Evolutionary conservation across 179 eudicot species (phyloP), one percentile per base, ranked within the genome.

Genomic region (Amaranthus tricolor): DNA sequence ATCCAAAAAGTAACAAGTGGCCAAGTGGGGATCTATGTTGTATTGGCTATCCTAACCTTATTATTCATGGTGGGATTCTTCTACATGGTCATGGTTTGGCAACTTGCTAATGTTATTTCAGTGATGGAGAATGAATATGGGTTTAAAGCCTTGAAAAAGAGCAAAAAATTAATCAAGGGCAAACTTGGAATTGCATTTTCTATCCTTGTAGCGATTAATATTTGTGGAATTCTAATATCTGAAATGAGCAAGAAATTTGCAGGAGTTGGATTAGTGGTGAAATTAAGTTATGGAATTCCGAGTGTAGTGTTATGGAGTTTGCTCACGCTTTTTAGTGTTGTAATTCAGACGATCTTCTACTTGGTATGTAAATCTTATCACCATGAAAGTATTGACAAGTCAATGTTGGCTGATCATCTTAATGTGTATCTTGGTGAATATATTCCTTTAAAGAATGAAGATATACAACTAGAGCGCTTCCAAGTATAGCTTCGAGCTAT

Each of bases 291-390:
- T 21, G 77, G 71, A 51, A 75, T 80, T 43, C 4, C 85, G 0
- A 47, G 86, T 40, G 65, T 83, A 21, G 53, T 80, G 51, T 61
- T 82, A 73, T 47, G 81, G 45, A 79, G 74, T 19, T 62, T 76
- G 14, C 1, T 82, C 53, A 16, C 74, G 48, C 72, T 90, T 4
- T 72, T 87, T 45, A 77, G 72, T 17, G 66, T 88, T 1, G 85
- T 88, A 5, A 76, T 78, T 5, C 84, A 90, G 13, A 88, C 91
- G 45, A 78, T 88, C 14, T 72, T 90, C 8, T 88, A 90, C 74
- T 86, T 88, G 13, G 89, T 87, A 17, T 90, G 96, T 73, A 90
- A 87, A 66, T 88, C 90, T 4, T 82, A 85, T 54, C 92, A 87
- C 68, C 84, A 83, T 72, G 88, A 88, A 74, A 82, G 66, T 54